Base-by-base conservation (phyloP, 2,329 filamentous ascomycete genomes). In the Parastagonospora nodorum region DNA sequence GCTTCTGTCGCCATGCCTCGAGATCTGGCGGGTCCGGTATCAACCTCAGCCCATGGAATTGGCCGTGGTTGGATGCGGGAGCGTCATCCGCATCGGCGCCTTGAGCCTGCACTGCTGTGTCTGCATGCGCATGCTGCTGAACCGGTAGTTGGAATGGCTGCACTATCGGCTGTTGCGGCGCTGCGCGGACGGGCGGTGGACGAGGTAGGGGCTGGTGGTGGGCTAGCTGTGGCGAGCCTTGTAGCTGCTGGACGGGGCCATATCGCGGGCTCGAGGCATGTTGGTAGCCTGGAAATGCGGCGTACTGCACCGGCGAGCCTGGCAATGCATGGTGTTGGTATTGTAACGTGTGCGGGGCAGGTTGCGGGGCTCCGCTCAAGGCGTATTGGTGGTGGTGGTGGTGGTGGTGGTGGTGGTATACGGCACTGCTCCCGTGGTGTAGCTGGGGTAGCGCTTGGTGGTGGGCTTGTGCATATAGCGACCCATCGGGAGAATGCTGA, bases 21-120 rank as follows among this genome's bases (percentile, higher is more conserved):
- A 92, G 77, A 59, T 88, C 79, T 2, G 88, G 88, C 33, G 88
- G 88, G 62, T 89, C 77, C 8, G 84, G 71, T 9, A 90, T 79
- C 57, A 88, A 76, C 64, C 79, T 86, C 49, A 75, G 47, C 24
- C 74, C 78, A 42, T 80, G 77, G 50, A 83, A 74, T 62, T 83
- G 81, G n/a, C 80, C 78, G 60, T 81, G 77, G 39, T 75, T 78
- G 57, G 76, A 76, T 57, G 76, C 72, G 27, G 78, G 75, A 15
- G 69, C 53, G 2, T 72, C 68, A 6, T 68, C 64, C 4, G 15
- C 41, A 4, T 35, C 41, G 14, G 5, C 12, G 11, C 16, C 42
- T 15, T 33, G 32, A 7, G 55, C 57, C 12, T 49, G 58, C 9
- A 19, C 33, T 30, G 39, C 42, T 29, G 10, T 33, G 31, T 57